Base-by-base conservation (phyloP, 129 eudicot genomes). In the Lactuca sativa region DNA sequence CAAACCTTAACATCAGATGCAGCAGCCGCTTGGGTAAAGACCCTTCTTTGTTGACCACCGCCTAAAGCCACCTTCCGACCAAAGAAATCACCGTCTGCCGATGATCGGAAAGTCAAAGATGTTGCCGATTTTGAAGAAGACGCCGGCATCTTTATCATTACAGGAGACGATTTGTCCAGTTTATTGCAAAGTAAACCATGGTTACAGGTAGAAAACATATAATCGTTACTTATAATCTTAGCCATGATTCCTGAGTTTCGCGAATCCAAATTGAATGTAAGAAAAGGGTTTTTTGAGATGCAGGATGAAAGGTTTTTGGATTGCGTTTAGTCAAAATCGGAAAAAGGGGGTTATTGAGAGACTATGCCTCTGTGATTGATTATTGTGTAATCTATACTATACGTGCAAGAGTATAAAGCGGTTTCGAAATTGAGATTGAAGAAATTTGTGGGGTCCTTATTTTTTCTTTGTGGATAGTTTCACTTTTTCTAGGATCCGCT, bases 391-490 rank as follows among this genome's bases (percentile, higher is more conserved):
- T 37, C 49, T 12, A 7, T 43, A 8, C 21, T 54, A 68, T 68
- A 62, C 81, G 81, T 77, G 76, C 70, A 62, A n/a, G 75, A 69
- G 38, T 15, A 30, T 61, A 76, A 76, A 64, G 74, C 66, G 78
- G 70, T 14, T 41, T 31, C 0, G 32, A 66, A 66, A 66, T 66
- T 74, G 72, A 56, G 64, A 56, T 65, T 57, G 60, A 66, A 66
- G 80, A 75, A 75, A 68, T 60, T 66, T 69, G 81, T 77, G 76
- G 81, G 81, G 81, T 69, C 71, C 3, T n/a, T 3, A 41, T 53
- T 54, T 59, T 59, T 51, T 33, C 2, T 58, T 75, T 62, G 0
- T 62, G 81, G 81, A 76, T 69, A 61, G 5, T 11, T 75, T 47
- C 30, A 5, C 69, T 30, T 76, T 76, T 60, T 51, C 17, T 8